Evolutionary conservation across 225 moss, liverwort and hornwort species (phyloP), one percentile per base, ranked within the genome.

Genomic region (Thuidium tamariscinum): DNA sequence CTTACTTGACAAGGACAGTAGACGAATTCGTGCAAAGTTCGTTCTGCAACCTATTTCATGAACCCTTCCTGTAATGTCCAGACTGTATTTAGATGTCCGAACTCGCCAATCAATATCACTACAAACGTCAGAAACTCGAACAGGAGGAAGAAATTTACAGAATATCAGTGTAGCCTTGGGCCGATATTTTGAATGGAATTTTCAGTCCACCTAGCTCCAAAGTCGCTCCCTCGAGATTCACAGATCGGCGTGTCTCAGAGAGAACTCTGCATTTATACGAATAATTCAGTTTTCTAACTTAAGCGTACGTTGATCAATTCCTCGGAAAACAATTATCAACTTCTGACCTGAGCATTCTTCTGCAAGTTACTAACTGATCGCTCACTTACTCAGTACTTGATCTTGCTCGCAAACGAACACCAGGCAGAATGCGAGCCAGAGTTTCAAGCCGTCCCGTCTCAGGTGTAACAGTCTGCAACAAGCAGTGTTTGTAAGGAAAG

Each of bases 111-210:
- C 62, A 48, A 68, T n/a, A 44, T 6, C 77, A 82, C 32, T 20
- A 5, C 15, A 20, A 79, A 41, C 7, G 19, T 71, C 46, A 23
- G 34, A 71, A 61, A 70, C 75, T 76, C 55, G 36, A 86, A 68
- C 8, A 81, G 26, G 49, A 32, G 66, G 18, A 75, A 66, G 83
- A 89, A 27, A 85, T 88, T 82, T 91, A 98, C 98, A 98, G 54
- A 80, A 96, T 90, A 87, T 98, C 98, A 65, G 93, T 93, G 91
- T 90, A 94, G 91, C 98, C 98, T 89, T 95, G 93, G 63, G 93
- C 98, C 62, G 93, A 93, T 70, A 96, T 90, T 83, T 91, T 93
- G 39, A 96, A 83, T 75, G 98, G 98, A 75, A 98, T 88, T 77
- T 93, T 89, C 18, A 98, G 70, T 26, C 87, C 51, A 32, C 95